Evolutionary conservation across 768 basidiomycete genomes (phyloP), one percentile per base, ranked within the genome.

Genomic region (Fomitopsis pulvina): DNA sequence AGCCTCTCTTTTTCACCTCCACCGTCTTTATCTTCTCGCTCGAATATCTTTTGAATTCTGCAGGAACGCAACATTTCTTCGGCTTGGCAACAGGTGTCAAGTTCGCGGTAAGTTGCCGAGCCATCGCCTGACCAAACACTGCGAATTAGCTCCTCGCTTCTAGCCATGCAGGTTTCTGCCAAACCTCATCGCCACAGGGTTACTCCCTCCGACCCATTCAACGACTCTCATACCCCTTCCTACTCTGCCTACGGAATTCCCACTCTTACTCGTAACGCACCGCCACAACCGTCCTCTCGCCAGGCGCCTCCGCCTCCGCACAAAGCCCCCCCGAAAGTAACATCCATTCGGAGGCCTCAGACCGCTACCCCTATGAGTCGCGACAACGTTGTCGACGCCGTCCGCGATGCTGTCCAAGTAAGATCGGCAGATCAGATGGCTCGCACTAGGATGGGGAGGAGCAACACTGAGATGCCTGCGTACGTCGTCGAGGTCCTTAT

Each of bases 361-460:
- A 57, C 43, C 29, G 52, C 56, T 47, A 37, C 57, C 44, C 20
- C 61, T 65, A 37, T 37, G 59, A 56, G 57, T 53, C 61, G 53
- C 60, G 70, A 73, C 54, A 37, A 77, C 57, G 76, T 83, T 66
- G 61, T 73, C 49, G 81, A 86, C 28, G 79, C 85, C 38, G 78
- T 87, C 55, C 74, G 80, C 55, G 83, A 89, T 52, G 83, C 85
- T 44, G 83, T 86, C 21, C 73, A 75, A 50, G 67, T 84, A 57
- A 76, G 73, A 43, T 60, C 56, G 73, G 34, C 69, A 25, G 71
- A 73, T 52, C 64, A 71, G 41, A 56, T 71, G 48, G 65, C 79
- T 45, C 71, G 73, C 55, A 56, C 63, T 21, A 78, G 79, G 60
- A 67, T 79, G 41, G 72, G 68, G 56, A 77, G 85, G 54, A 81